Conservation (phyloP, 495 filamentous ascomycete genomes). For the Aspergillus funiculosus region DNA sequence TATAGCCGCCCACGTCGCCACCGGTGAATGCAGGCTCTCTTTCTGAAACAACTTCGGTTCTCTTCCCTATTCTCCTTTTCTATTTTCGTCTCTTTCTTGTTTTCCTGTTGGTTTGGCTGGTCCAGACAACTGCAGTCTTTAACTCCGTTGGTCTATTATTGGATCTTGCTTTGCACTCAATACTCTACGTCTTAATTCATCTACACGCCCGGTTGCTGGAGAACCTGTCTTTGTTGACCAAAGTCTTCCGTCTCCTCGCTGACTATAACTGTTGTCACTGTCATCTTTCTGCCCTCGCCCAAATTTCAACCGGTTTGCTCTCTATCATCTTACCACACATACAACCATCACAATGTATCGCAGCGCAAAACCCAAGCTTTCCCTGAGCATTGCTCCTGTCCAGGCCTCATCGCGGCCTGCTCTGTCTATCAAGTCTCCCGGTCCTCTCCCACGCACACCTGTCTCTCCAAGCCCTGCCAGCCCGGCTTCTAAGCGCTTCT, state of each 20-base stretch:
- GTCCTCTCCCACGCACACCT: conserved; percentile 39
- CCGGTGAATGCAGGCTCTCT: not conserved
- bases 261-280: not conserved
- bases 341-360: conserved; percentile 10
- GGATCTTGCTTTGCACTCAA: conserved; percentile 1
- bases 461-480: conserved; percentile 41
- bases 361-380: conserved; percentile 42
- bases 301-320: too few relatives aligned
- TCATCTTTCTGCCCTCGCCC: too few relatives aligned
- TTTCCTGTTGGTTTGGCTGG: conserved; percentile 8
- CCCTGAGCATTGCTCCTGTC: conserved; percentile 42
- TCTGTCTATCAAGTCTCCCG: conserved; percentile 41
- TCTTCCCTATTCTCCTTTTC: not conserved
- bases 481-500: conserved; percentile 38
- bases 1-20: conserved; percentile 11
- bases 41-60: conserved; percentile 15
- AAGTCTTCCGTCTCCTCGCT: conserved; percentile 2
- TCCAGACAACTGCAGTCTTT: conserved; percentile 11
- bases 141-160: conserved; percentile 8
- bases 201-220: not conserved
- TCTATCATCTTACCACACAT: too few relatives aligned
- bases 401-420: conserved; percentile 32
- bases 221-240: conserved; percentile 8
- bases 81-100: conserved; percentile 6
- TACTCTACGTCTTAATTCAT: not conserved